A percentile compares a stretch with the other conserved stretches of the same genome.
These are phyloP conservation scores for Eragrostis curvula DNA, from an alignment of 176 grass and related monocot species.

Conservation along the genomic window DNA sequence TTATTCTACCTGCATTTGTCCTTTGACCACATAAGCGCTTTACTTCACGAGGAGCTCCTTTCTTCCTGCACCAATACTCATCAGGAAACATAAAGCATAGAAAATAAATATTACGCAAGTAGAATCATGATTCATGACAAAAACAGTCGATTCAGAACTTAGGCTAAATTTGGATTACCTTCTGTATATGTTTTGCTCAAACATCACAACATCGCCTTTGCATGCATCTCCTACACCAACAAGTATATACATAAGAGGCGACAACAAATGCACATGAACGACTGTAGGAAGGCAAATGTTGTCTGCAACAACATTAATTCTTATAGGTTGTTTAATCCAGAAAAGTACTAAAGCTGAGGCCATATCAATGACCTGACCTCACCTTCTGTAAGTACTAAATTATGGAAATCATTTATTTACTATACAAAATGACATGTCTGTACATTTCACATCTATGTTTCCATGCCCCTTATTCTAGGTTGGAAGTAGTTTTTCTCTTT, in stretches of 20 bases:
- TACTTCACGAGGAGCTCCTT: conserved; percentile 47
- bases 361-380: neutral
- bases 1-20: conserved; percentile 54
- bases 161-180: conserved; percentile 51
- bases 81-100: neutral
- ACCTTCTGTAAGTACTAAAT: neutral
- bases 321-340: neutral
- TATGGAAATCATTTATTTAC: too few relatives aligned
- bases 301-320: neutral
- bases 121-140: neutral
- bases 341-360: neutral
- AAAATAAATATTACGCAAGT: neutral
- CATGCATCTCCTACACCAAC: conserved; percentile 68
- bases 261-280: conserved; percentile 24
- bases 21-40: conserved; percentile 46
- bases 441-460: conserved; percentile 1
- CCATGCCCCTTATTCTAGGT: neutral
- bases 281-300: neutral
- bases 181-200: conserved; percentile 76
- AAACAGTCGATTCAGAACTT: conserved; percentile 6
- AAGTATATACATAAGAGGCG: conserved; percentile 1
- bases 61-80: conserved; percentile 40
- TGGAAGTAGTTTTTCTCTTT: conserved; percentile 14
- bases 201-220: conserved; percentile 76
- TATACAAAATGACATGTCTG: neutral